Evolutionary conservation across 176 grass and related monocot species (phyloP), one percentile per base, ranked within the genome.

Genomic region (Lolium rigidum): DNA sequence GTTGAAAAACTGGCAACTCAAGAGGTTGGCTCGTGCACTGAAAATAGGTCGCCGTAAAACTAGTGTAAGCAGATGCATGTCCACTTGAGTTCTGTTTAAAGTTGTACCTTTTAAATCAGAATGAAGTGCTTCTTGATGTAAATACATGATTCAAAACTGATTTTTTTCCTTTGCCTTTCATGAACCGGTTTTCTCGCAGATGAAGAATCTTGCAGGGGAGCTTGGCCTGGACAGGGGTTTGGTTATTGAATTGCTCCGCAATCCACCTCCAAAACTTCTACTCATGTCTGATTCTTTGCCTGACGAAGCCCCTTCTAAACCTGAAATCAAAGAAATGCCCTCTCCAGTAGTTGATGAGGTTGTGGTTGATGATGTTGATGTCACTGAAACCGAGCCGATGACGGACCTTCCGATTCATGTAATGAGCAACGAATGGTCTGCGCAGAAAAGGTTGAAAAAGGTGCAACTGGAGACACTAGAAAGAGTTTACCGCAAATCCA

Each of bases 191-290:
- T 10, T 48, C 43, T 67, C 82, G 79, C 80, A 99, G 97, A 99
- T 96, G 80, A 99, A 94, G 87, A 92, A 84, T 86, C 97, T 99
- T 87, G 87, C 94, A 52, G 92, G 81, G 51, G 94, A 99, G 70
- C 90, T 96, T 50, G 92, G 88, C 1, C 81, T 99, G 50, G 97
- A 99, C 65, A 94, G 94, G 87, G 82, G 82, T 82, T 68, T 87
- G 75, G 90, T 99, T 46, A 93, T 99, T 41, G 89, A 96, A 89
- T 84, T 93, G 59, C 92, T 99, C 68, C 90, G 92, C 20, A 95
- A 99, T 88, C 94, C 97, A 88, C 92, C 97, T 73, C 97, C 97
- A 50, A 86, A 90, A 80, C 92, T 99, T 88, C 85, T 99, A 70
- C 48, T 99, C 10, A 87, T 96, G 94, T 94, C 97, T 89, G 92